phyloP scores from a whole-genome alignment of 768 basidiomycete species.

The Termitomyces sp. region DNA sequence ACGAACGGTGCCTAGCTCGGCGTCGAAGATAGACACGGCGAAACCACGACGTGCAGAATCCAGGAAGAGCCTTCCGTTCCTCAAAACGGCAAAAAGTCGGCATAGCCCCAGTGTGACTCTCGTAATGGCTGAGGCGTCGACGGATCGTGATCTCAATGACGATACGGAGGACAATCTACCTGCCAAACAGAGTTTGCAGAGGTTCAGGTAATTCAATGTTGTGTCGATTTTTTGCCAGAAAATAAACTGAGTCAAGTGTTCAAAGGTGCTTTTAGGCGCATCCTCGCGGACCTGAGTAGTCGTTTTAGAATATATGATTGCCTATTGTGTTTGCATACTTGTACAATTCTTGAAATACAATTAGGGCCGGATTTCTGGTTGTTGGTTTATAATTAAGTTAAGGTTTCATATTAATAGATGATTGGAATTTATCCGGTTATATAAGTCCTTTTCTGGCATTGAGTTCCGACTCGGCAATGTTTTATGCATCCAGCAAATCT shows the following conservation, averaged over 20 bases:
- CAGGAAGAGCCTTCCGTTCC: slow-evolving; percentile 21
- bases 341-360: not conserved
- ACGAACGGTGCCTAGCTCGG: slow-evolving; percentile 13
- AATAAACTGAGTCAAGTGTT: not conserved
- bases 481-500: not conserved
- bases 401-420: not conserved
- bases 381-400: not conserved
- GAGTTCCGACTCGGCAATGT: slow-evolving; percentile 1
- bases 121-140: not conserved
- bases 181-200: slow-evolving; percentile 1
- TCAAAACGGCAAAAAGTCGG: slow-evolving; percentile 10
- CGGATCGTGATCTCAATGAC: not conserved
- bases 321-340: not conserved
- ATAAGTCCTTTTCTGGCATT: too few species aligned
- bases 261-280: not conserved
- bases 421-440: too few species aligned
- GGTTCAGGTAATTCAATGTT: slow-evolving; percentile 6
- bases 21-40: slow-evolving; percentile 1
- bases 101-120: not conserved
- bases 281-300: not conserved
- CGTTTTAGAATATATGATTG: not conserved
- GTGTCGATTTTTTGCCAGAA: too few species aligned
- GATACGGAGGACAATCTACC: not conserved
- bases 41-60: slow-evolving; percentile 16
- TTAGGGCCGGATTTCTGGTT: not conserved